Evolutionary conservation across 805 yeast species (phyloP), one percentile per base, ranked within the genome.

Genomic region (Zygoascus tannicola): DNA sequence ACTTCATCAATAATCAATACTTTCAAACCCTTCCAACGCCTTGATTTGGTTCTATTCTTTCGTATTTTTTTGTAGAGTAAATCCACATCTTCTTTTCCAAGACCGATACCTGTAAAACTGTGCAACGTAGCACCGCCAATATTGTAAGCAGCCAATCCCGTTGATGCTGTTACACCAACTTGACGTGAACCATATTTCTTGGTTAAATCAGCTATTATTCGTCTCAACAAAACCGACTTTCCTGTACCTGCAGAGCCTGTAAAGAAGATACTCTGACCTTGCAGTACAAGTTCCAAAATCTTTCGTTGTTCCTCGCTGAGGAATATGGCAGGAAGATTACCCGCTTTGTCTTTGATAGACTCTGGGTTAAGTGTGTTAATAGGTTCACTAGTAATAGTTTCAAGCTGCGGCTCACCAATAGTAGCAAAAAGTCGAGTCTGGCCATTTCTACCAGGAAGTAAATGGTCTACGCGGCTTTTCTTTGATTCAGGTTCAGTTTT

Each of bases 211-310:
- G 63, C 56, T 12, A 90, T 84, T 19, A 92, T 65, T 32, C 76
- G 76, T 43, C 74, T 71, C 44, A 90, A 66, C 18, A 92, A 66
- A 5, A 86, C 78, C 2, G 98, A 90, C 59, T 92, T 92, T 57
- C 98, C 98, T 0, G 98, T 92, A 56, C 98, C 98, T 0, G 98
- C 98, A 23, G 97, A 85, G 44, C 98, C 98, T 0, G 98, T 92
- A 59, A 85, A 92, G 58, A 92, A 92, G 2, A 92, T 64, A 47
- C 81, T 85, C 15, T 68, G 65, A 2, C 48, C 35, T 0, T 94
- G 87, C 36, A 75, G 62, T 0, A 81, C 94, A 43, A 84, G 62
- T 7, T 77, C 74, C 8, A 85, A 69, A 19, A 92, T 78, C 20
- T 56, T 55, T 43, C 63, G 58, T 59, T 78, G 85, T 58, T 78